A percentile compares a stretch with the other conserved stretches of the same genome.
Conservation (phyloP, 805 yeast species). For the Wickerhamiella cacticola region DNA sequence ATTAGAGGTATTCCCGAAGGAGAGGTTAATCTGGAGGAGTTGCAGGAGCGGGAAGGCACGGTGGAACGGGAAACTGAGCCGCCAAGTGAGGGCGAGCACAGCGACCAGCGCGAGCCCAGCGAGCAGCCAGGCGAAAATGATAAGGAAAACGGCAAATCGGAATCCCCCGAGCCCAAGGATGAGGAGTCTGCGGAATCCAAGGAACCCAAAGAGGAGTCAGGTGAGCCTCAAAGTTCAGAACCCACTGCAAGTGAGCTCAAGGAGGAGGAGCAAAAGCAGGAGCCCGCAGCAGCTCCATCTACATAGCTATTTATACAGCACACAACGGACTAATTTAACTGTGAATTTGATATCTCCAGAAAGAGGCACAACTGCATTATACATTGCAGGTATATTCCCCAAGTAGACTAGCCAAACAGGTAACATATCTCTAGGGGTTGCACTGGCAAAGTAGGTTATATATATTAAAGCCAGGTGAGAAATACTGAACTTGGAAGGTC, state of each 20-base stretch:
- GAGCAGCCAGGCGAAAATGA: background rate
- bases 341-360: no score
- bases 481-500: no score
- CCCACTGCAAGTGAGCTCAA: background rate
- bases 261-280: background rate
- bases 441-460: no score
- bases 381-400: no score
- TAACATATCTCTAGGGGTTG: no score
- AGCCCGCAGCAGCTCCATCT: background rate
- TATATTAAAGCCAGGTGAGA: no score
- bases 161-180: background rate
- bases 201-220: constrained; percentile 2
- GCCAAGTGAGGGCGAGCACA: background rate
- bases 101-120: background rate
- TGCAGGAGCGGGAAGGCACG: background rate
- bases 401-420: no score
- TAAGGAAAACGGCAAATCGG: background rate
- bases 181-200: background rate
- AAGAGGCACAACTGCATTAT: no score
- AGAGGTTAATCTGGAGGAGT: constrained; percentile 12
- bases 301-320: constrained; percentile 8
- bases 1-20: constrained; percentile 23
- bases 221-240: background rate
- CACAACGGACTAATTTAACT: no score
- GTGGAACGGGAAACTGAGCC: constrained; percentile 3